These are phyloP conservation scores for Lactarius tabidus DNA, from an alignment of 768 basidiomycete species.

Conservation along the genomic window DNA sequence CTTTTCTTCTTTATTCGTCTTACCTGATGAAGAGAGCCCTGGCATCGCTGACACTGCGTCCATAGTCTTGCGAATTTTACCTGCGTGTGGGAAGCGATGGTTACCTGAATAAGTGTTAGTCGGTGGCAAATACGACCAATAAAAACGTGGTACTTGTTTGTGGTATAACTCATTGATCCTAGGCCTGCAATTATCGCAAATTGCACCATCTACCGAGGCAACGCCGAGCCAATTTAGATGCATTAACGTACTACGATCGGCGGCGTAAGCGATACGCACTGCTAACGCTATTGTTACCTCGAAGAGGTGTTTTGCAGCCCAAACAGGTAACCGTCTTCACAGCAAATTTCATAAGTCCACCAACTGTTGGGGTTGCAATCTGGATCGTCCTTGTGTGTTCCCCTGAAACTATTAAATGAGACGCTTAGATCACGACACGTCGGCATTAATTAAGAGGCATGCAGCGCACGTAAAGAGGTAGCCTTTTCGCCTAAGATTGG, in stretches of 20 bases:
- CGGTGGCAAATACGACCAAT: background rate
- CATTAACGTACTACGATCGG: background rate
- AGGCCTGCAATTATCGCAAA: constrained; percentile 90
- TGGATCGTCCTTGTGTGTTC: constrained; percentile 95
- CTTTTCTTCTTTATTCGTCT: constrained; percentile 6
- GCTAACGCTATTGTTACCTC: constrained; percentile 67
- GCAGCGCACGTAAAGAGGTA: constrained; percentile 63
- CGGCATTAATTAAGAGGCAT: background rate
- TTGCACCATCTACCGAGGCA: constrained; percentile 86
- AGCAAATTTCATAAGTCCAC: constrained; percentile 98
- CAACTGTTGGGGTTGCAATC: constrained; percentile 93
- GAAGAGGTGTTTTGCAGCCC: constrained; percentile 89
- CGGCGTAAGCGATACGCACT: constrained; percentile 40
- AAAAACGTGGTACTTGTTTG: constrained; percentile 61
- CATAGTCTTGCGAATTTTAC: constrained; percentile 91
- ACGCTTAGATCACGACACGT: constrained; percentile 10
- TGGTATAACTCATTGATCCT: constrained; percentile 87
- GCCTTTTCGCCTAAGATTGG: constrained; percentile 95
- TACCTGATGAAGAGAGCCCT: constrained; percentile 95
- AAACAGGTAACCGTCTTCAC: constrained; percentile 94
- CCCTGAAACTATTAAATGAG: constrained; percentile 66
- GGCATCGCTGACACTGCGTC: constrained; percentile 99
- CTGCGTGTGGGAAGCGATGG: constrained; percentile 71
- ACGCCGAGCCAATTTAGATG: background rate
- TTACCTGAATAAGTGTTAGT: constrained; percentile 31